A percentile compares a stretch with the other conserved stretches of the same genome.
phyloP scores from a whole-genome alignment of 257 asterid species.

The Lavandula angustifolia region DNA sequence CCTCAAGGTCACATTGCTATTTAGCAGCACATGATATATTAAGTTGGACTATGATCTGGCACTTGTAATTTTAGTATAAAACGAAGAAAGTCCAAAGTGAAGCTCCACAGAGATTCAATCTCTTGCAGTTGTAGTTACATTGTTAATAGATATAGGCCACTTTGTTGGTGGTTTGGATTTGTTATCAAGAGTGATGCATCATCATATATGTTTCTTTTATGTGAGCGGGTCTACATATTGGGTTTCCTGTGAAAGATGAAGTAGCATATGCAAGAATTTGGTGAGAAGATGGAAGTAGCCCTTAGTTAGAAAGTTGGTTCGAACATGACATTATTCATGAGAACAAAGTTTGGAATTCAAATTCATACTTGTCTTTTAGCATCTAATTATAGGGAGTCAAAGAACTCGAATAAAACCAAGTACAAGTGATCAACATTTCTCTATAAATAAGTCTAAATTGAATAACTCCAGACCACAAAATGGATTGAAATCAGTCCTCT shows the following conservation, averaged over 20 bases:
- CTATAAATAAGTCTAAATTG: slow-evolving; percentile 5
- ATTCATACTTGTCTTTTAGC: background rate
- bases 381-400: slow-evolving; percentile 3
- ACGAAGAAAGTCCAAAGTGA: background rate
- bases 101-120: background rate
- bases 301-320: background rate
- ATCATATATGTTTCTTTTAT: too few relatives aligned
- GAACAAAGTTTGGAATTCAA: background rate
- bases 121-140: background rate
- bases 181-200: too few relatives aligned
- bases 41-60: background rate
- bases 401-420: slow-evolving; percentile 18
- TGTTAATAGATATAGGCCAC: background rate
- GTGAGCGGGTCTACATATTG: background rate
- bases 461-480: slow-evolving; percentile 30
- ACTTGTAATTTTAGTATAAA: background rate
- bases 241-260: too few relatives aligned
- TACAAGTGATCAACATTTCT: slow-evolving; percentile 8
- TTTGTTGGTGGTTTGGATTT: background rate
- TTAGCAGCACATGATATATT: background rate
- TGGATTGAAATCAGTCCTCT: slow-evolving; percentile 15
- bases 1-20: too few relatives aligned
- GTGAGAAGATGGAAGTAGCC: background rate
- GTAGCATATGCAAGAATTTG: too few relatives aligned
- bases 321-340: slow-evolving; percentile 22